Percentiles rank a stretch among this genome's conserved stretches.
phyloP scores from a whole-genome alignment of 2,329 filamentous ascomycete genomes.

The Ambrosiella xylebori region DNA sequence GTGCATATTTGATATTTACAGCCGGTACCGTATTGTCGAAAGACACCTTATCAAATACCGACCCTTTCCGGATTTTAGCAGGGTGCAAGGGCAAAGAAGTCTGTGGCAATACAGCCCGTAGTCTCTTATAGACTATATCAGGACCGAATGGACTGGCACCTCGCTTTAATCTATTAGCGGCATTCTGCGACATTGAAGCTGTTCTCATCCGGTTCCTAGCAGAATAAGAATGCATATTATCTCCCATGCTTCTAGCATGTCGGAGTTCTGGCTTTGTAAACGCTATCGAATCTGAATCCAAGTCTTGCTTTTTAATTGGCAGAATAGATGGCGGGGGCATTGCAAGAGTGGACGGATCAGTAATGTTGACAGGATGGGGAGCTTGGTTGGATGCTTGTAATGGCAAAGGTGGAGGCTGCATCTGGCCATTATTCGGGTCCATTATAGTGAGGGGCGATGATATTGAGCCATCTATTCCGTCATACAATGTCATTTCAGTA shows the following conservation, averaged over 20 bases:
- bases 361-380: background rate
- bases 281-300: constrained; percentile 16
- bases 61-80: constrained; percentile 22
- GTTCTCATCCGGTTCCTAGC: constrained; percentile 7
- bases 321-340: constrained; percentile 10
- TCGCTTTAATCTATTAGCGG: constrained; percentile 24
- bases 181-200: constrained; percentile 15
- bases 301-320: constrained; percentile 8
- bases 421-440: background rate
- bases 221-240: constrained; percentile 18
- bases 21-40: constrained; percentile 35
- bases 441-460: background rate
- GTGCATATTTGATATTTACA: constrained; percentile 42
- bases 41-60: constrained; percentile 36
- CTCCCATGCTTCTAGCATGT: constrained; percentile 38
- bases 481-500: constrained; percentile 71
- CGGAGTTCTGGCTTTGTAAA: constrained; percentile 44
- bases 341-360: background rate
- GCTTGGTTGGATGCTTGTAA: constrained; percentile 3
- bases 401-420: constrained; percentile 13
- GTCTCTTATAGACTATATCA: constrained; percentile 40
- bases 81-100: constrained; percentile 12
- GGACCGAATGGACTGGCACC: constrained; percentile 40
- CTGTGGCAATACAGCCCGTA: constrained; percentile 29
- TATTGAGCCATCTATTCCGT: constrained; percentile 18